Evolutionary conservation across 2,329 filamentous ascomycete genomes (phyloP).

Genomic region (Colletotrichum sp.): DNA sequence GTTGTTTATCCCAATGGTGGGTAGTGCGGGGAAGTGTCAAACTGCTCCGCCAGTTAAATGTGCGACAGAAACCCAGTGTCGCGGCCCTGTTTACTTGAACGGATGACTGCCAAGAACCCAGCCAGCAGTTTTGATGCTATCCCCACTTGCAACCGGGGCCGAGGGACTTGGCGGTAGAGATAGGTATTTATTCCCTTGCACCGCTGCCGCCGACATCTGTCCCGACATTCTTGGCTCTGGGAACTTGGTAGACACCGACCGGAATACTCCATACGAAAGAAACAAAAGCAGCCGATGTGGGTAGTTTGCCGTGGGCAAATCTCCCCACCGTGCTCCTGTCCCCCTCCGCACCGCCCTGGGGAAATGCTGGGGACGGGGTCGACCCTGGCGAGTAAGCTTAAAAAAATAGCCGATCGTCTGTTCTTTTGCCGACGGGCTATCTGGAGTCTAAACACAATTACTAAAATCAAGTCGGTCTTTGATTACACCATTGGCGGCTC

Average conservation of each 20-base stretch:
- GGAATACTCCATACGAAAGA: not conserved
- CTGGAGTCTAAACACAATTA: not conserved
- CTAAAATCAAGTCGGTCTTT: not conserved
- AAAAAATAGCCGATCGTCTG: not conserved
- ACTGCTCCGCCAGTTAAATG: not conserved
- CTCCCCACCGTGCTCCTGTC: not conserved
- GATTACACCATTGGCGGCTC: not conserved
- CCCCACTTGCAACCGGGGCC: not conserved
- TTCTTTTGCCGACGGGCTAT: constrained; percentile 8
- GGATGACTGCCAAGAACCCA: not conserved
- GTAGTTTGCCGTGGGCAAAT: not conserved
- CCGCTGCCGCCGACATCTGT: not conserved
- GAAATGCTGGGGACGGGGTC: not conserved
- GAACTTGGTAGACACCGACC: not conserved
- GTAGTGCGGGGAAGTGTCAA: not conserved
- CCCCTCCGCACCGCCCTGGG: not conserved
- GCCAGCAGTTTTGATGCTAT: not conserved
- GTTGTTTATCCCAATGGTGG: not conserved
- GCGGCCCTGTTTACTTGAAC: not conserved
- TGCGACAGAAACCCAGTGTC: not conserved
- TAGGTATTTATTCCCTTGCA: not conserved
- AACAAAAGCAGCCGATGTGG: not conserved
- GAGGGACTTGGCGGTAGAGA: not conserved
- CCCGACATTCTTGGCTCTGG: not conserved
- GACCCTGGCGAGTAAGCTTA: constrained; percentile 5